A percentile compares a stretch with the other conserved stretches of the same genome.
Evolutionary conservation across 202 grass and related monocot genomes (phyloP).

Genomic region (Digitaria exilis): DNA sequence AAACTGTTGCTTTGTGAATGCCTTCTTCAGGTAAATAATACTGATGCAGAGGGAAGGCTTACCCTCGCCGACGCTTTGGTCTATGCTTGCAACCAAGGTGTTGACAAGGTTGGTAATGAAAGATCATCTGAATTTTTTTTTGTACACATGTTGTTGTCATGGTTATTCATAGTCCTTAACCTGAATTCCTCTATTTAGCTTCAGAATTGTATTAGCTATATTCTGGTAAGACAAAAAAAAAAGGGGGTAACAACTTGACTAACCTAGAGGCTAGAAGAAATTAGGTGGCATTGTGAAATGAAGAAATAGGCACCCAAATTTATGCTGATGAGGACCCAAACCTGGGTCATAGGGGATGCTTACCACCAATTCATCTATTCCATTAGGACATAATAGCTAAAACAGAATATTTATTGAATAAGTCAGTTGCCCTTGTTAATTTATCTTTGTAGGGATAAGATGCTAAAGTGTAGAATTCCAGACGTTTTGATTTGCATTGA

Average conservation of each 20-base stretch:
- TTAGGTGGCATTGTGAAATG: not conserved
- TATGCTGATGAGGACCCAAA: not conserved
- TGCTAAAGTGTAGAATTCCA: not conserved
- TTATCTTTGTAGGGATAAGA: not conserved
- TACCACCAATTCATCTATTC: not conserved
- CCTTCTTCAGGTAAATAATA: slow-evolving; percentile 87
- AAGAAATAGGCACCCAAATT: not conserved
- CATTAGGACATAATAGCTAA: not conserved
- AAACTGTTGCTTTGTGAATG: slow-evolving; percentile 20
- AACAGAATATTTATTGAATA: not conserved
- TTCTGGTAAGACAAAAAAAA: not conserved
- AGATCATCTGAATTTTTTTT: not conserved
- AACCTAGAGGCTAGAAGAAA: not conserved
- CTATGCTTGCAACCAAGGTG: slow-evolving; percentile 96
- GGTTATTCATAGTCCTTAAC: not conserved
- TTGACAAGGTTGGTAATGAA: slow-evolving; percentile 87
- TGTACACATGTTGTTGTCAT: not conserved
- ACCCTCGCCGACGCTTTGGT: slow-evolving; percentile 95
- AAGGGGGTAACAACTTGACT: not conserved
- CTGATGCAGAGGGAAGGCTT: slow-evolving; percentile 97
- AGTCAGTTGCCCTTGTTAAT: not conserved
- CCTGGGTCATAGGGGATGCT: not conserved
- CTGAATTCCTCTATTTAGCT: not conserved
- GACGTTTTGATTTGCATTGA: not conserved
- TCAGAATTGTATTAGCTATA: not conserved